Conservation (phyloP, 495 filamentous ascomycete species). For the Aspergillus avenaceus region DNA sequence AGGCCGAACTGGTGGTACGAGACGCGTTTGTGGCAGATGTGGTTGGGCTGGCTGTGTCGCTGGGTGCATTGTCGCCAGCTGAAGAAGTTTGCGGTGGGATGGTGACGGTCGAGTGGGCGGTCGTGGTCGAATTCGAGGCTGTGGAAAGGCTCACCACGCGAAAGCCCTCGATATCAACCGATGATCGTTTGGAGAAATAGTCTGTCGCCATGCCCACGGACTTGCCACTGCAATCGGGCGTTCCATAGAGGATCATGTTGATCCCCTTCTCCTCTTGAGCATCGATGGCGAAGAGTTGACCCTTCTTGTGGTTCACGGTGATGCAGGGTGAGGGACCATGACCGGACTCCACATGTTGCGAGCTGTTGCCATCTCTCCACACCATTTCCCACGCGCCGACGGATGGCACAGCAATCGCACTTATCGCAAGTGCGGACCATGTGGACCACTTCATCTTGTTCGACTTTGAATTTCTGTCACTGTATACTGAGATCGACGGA, state of each 20-base stretch:
- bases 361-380: constrained; percentile 14
- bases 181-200: constrained; percentile 11
- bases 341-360: constrained; percentile 8
- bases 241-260: constrained; percentile 21
- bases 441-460: constrained; percentile 17
- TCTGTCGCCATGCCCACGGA: constrained; percentile 15
- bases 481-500: too few species aligned
- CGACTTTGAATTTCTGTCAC: background rate
- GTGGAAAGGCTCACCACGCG: constrained; percentile 12
- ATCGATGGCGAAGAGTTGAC: constrained; percentile 15
- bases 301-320: constrained; percentile 14
- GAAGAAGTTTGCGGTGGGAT: background rate
- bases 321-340: constrained; percentile 17
- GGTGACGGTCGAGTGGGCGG: background rate
- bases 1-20: background rate
- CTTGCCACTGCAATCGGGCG: constrained; percentile 11
- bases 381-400: constrained; percentile 18
- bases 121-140: background rate
- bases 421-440: constrained; percentile 4
- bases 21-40: background rate
- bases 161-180: constrained; percentile 12
- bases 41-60: background rate
- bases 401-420: constrained; percentile 4
- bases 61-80: background rate
- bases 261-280: constrained; percentile 15